Evolutionary conservation across 2,329 filamentous ascomycete genomes (phyloP).

Genomic region (Diplodia sapinea): DNA sequence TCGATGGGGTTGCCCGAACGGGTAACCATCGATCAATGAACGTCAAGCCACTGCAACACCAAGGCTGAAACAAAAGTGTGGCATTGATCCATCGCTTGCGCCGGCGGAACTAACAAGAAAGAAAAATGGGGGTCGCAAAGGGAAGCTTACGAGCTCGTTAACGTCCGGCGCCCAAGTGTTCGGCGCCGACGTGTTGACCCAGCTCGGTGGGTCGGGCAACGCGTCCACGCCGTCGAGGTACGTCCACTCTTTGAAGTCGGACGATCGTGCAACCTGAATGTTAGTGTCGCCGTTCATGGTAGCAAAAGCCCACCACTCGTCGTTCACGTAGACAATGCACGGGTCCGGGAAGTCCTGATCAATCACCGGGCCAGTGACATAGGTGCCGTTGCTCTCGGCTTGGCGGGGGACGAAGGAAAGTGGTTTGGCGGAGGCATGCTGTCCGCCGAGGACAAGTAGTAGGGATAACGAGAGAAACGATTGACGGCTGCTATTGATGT

Average conservation of each 20-base stretch:
- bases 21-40: constrained; percentile 6
- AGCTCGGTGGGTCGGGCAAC: constrained; percentile 28
- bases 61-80: neutral
- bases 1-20: neutral
- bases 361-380: constrained; percentile 25
- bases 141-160: constrained; percentile 31
- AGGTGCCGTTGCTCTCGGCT: constrained; percentile 8
- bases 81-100: too few species aligned
- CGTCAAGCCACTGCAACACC: neutral
- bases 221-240: constrained; percentile 28
- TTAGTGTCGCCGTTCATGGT: constrained; percentile 26
- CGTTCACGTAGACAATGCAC: constrained; percentile 13
- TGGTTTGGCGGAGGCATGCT: constrained; percentile 16
- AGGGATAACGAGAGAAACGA: constrained; percentile 1
- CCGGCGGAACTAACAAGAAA: neutral
- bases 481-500: neutral
- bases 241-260: constrained; percentile 29
- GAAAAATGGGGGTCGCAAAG: neutral
- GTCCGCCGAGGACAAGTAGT: neutral
- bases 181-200: constrained; percentile 31
- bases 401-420: neutral
- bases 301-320: constrained; percentile 30
- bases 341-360: constrained; percentile 25
- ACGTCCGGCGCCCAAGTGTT: constrained; percentile 45
- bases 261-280: constrained; percentile 30